Percentiles rank a stretch among this genome's conserved stretches.
Conservation (phyloP, 2,329 filamentous ascomycete species). For the Rosellinia necatrix region DNA sequence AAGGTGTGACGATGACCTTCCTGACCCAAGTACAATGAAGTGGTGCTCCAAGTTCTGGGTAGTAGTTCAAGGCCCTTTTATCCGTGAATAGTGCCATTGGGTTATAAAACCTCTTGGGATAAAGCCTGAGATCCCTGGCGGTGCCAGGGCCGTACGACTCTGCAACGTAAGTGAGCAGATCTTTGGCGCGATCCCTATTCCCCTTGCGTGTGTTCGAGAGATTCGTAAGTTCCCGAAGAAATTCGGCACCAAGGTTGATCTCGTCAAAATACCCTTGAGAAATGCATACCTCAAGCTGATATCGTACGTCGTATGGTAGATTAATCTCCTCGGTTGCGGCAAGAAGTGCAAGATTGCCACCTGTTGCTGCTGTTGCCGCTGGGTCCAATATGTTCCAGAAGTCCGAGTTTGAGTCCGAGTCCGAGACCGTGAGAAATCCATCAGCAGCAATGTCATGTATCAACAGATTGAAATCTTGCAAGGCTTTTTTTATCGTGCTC, state of each 20-base stretch:
- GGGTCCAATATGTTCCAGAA: slow-evolving; percentile 50
- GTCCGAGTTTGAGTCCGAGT: slow-evolving; percentile 40
- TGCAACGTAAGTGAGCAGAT: slow-evolving; percentile 75
- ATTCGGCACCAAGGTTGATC: slow-evolving; percentile 69
- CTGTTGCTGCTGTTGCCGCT: slow-evolving; percentile 22
- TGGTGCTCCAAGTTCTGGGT: slow-evolving; percentile 60
- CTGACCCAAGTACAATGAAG: slow-evolving; percentile 75
- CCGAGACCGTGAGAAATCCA: slow-evolving; percentile 48
- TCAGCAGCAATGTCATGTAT: slow-evolving; percentile 45
- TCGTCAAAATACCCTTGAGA: slow-evolving; percentile 79
- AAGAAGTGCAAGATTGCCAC: slow-evolving; percentile 39
- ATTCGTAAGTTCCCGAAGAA: slow-evolving; percentile 64
- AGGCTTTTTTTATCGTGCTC: slow-evolving; percentile 52
- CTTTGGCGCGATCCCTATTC: slow-evolving; percentile 56
- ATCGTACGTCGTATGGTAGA: slow-evolving; percentile 75
- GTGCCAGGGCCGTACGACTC: slow-evolving; percentile 44
- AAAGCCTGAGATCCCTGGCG: slow-evolving; percentile 28
- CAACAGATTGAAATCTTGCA: slow-evolving; percentile 75
- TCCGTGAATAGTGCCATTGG: slow-evolving; percentile 74
- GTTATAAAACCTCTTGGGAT: slow-evolving; percentile 64
- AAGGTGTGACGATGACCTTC: slow-evolving; percentile 82
- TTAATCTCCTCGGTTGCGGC: slow-evolving; percentile 44
- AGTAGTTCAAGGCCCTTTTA: slow-evolving; percentile 53
- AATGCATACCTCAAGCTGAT: slow-evolving; percentile 93
- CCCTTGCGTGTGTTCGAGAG: slow-evolving; percentile 41